Evolutionary conservation across 768 basidiomycete species (phyloP), one percentile per base, ranked within the genome.

Genomic region (Podaxis carcinomalis): DNA sequence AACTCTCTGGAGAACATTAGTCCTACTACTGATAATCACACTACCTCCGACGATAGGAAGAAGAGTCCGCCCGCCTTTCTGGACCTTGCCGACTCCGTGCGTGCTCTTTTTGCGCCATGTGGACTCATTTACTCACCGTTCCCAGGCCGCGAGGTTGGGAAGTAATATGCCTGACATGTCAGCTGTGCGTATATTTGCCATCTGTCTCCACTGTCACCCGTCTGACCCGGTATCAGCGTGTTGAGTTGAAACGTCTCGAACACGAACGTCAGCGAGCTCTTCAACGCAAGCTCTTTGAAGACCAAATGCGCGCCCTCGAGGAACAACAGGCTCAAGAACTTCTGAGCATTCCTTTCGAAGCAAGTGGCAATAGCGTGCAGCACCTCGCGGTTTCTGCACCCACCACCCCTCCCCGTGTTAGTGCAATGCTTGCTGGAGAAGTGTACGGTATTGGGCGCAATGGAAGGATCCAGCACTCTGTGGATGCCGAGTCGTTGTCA

Each of bases 231-330:
- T 32, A 46, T 35, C 58, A 66, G 65, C 90, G 92, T 68, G 88
- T 94, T 63, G 93, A 95, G 72, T 80, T 93, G 69, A 97, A 95
- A 73, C 90, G 94, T 66, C 76, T 91, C 65, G 88, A 95, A 73
- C 93, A 98, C 70, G 94, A 97, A 74, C 87, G 92, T 55, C 92
- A 95, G 75, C 92, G 95, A 63, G 77, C 77, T 40, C 72, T 92
- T 46, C 95, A 96, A 72, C 88, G 94, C 70, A 90, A 87, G 74
- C 75, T 92, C 68, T 98, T 98, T 73, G 95, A 98, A 75, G 93
- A 96, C 68, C 94, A 97, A 76, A 97, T 97, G 95, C 89, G 90
- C 58, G 87, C 82, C 57, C 83, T 98, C 65, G 95, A 98, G 76
- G 88, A 90, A 65, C 88, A 93, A 73, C 95, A 98, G 75, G 87